A percentile compares a stretch with the other conserved stretches of the same genome.
Evolutionary conservation across 768 basidiomycete species (phyloP).

Genomic region (Pisolithus tinctorius): DNA sequence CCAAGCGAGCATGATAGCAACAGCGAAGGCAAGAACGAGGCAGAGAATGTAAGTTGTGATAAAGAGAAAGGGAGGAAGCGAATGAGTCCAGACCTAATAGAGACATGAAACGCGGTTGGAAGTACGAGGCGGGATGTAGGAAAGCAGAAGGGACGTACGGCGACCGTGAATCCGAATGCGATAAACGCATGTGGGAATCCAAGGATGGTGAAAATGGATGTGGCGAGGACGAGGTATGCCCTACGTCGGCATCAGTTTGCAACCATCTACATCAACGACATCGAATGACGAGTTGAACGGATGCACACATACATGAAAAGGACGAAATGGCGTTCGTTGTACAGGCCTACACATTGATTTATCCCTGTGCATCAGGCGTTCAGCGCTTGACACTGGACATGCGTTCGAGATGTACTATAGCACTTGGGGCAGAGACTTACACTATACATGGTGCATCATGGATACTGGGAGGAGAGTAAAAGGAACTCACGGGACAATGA

Average conservation of each 20-base stretch:
- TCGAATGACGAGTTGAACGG: not conserved
- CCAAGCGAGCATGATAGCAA: slow-evolving; percentile 65
- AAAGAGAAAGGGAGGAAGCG: slow-evolving; percentile 62
- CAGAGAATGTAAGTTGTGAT: slow-evolving; percentile 73
- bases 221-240: slow-evolving; percentile 71
- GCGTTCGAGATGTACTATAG: not conserved
- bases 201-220: slow-evolving; percentile 50
- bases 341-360: slow-evolving; percentile 93
- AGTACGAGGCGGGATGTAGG: too few relatives aligned
- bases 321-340: slow-evolving; percentile 95
- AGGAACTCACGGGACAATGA: slow-evolving; percentile 73
- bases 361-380: slow-evolving; percentile 53
- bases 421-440: slow-evolving; percentile 23
- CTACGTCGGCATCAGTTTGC: slow-evolving; percentile 31
- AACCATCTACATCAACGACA: not conserved
- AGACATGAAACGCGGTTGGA: not conserved
- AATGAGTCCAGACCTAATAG: slow-evolving; percentile 45
- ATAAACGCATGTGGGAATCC: slow-evolving; percentile 59
- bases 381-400: not conserved
- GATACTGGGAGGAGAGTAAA: slow-evolving; percentile 1
- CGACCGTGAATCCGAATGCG: slow-evolving; percentile 49
- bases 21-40: slow-evolving; percentile 66
- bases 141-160: slow-evolving; percentile 25
- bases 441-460: slow-evolving; percentile 22
- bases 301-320: slow-evolving; percentile 72